Base-by-base conservation (phyloP, 805 yeast species). In the Candida vaughaniae region DNA sequence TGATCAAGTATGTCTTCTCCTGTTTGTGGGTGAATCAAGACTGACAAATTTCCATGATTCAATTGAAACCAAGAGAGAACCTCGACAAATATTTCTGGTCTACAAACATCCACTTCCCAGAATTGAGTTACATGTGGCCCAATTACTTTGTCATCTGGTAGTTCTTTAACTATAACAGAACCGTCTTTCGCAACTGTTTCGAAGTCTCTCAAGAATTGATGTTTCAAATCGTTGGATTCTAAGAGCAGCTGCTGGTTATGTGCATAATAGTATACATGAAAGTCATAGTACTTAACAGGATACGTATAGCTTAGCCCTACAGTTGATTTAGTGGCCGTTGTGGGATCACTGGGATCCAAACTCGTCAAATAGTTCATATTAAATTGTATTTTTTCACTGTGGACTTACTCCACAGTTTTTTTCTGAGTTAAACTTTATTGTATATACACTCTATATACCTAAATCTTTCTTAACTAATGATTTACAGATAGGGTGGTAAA, bases 401-500 rank as follows among this genome's bases (percentile, higher is more conserved):
- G 10, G 11, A 22, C 11, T 22, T n/a, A n/a, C n/a, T 22, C 25
- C 25, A 22, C 25, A 22, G 11, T 22, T 22, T 22, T 22, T 11
- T 22, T 11, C 25, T 22, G 25, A 22, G 11, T 22, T 8, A 8
- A 8, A 22, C 25, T 22, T 22, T 8, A 7, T 8, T 22, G 25
- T 22, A 22, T 11, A 22, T 11, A 22, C 25, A 22, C 25, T 22
- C 22, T 25, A 32, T 23, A 38, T 26, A 17, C 43, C 44, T 25
- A 56, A 45, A 41, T 56, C 62, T 26, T 48, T 53, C 29, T 47
- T 46, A 6, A 56, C 58, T 48, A 56, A 42, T 4, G 55, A 19
- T 29, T 40, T 45, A 36, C 66, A 60, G 23, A 62, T 62, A 14
- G 68, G 68, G 39, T 62, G 68, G 41, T 62, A 62, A 10, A 38